Evolutionary conservation across 2,329 filamentous ascomycete genomes (phyloP).

Genomic region (Alternaria incomplexa): DNA sequence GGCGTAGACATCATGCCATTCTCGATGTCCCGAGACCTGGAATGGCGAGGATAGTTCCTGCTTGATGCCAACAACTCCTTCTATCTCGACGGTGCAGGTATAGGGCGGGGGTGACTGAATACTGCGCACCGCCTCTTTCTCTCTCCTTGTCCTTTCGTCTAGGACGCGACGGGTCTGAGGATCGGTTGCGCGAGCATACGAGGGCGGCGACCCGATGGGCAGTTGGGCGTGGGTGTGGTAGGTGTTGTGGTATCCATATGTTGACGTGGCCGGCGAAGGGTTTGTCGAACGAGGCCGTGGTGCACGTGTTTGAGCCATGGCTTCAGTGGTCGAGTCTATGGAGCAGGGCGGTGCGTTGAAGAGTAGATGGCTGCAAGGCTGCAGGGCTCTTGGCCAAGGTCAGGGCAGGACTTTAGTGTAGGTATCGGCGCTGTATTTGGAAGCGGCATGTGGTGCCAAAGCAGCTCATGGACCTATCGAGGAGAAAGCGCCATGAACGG

Average conservation of each 20-base stretch:
- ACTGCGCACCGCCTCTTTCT: slow-evolving; percentile 21
- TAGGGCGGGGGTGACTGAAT: slow-evolving; percentile 42
- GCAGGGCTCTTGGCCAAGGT: neutral
- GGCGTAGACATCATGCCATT: slow-evolving; percentile 69
- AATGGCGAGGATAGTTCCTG: slow-evolving; percentile 71
- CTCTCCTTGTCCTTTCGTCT: slow-evolving; percentile 27
- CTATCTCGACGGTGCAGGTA: slow-evolving; percentile 43
- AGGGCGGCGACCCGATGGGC: slow-evolving; percentile 36
- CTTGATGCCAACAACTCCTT: slow-evolving; percentile 59
- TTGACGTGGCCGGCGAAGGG: slow-evolving; percentile 29
- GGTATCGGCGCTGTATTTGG: slow-evolving; percentile 6
- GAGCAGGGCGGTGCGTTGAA: neutral
- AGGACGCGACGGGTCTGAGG: slow-evolving; percentile 25
- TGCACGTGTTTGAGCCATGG: slow-evolving; percentile 13
- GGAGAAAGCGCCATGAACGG: slow-evolving; percentile 4
- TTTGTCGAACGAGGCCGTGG: slow-evolving; percentile 24
- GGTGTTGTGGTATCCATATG: slow-evolving; percentile 52
- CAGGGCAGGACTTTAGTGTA: neutral
- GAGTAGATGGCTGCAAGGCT: neutral
- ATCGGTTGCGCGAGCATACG: slow-evolving; percentile 39
- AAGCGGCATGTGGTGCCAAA: slow-evolving; percentile 4
- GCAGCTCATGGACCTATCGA: slow-evolving; percentile 16
- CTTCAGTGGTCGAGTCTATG: slow-evolving; percentile 12
- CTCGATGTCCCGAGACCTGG: slow-evolving; percentile 66
- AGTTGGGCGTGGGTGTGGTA: slow-evolving; percentile 48